Percentiles rank a stretch among this genome's conserved stretches.
These are phyloP conservation scores for Aegilops speltoides DNA, from an alignment of 176 grass and related monocot genomes.

Conservation along the genomic window DNA sequence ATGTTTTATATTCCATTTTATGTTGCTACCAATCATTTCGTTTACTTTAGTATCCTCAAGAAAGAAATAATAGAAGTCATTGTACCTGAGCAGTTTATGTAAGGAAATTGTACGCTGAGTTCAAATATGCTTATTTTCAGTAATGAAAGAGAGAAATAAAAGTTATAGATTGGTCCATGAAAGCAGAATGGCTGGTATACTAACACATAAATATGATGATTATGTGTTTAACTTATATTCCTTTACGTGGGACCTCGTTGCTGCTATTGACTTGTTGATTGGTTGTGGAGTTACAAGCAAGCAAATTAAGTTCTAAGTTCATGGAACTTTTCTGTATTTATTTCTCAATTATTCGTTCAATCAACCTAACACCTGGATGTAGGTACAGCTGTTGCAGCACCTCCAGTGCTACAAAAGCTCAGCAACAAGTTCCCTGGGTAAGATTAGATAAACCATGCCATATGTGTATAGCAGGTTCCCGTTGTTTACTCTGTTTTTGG, in stretches of 20 bases:
- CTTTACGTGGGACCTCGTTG: conserved; percentile 77
- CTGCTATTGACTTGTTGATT: conserved; percentile 80
- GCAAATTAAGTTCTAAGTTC: conserved; percentile 85
- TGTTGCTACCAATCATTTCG: too few relatives aligned
- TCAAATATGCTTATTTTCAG: not conserved
- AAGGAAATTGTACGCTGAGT: not conserved
- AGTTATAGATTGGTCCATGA: conserved; percentile 5
- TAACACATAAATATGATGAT: conserved; percentile 7
- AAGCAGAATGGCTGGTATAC: conserved; percentile 6
- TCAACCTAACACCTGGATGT: not conserved
- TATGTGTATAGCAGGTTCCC: conserved; percentile 20
- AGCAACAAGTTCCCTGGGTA: conserved; percentile 88
- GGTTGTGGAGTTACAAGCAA: conserved; percentile 72
- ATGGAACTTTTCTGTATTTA: not conserved
- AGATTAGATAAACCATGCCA: conserved; percentile 4
- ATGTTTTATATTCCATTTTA: too few relatives aligned
- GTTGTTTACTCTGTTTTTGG: not conserved
- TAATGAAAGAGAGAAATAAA: not conserved
- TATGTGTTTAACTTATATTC: conserved; percentile 19
- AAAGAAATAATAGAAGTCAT: not conserved
- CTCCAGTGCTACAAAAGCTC: conserved; percentile 82
- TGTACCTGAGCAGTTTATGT: conserved; percentile 13
- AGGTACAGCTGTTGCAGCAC: conserved; percentile 75
- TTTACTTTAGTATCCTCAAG: not conserved
- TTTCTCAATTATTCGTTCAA: not conserved